Base-by-base conservation (phyloP, 1,284 basidiomycete genomes). In the Ganoderma resinaceum region DNA sequence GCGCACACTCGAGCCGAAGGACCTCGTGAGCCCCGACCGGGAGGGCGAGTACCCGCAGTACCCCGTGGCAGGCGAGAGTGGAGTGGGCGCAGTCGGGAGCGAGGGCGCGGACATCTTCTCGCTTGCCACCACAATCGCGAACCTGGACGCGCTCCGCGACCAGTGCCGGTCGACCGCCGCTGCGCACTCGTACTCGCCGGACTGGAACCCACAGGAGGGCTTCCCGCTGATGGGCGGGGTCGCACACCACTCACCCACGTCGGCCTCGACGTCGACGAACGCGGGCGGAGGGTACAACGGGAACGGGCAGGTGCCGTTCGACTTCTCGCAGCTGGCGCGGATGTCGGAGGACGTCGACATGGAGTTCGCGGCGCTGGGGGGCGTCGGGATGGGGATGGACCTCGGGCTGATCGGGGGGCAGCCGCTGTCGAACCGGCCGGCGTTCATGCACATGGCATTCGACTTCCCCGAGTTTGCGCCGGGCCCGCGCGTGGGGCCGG, bases 1-100 rank as follows among this genome's bases (percentile, higher is more conserved):
- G 38, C 77, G 79, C 37, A 71, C 72, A 18, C 76, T 75, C 40
- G 76, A 78, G 66, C 72, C 70, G 14, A 69, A 74, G 49, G 75
- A 71, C 68, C 71, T 75, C 61, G 67, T 72, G 37, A 68, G 66
- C 20, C 63, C 58, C 4, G 60, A 66, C 11, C 58, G 38, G 31
- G 52, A 62, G n/a, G 20, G n/a, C 18, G 62, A 67, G n/a, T 60
- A 55, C 31, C 61, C 52, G 38, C 37, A 20, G 55, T 31, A 43
- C 38, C 29, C 43, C 16, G 33, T 42, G 57, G 42, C 59, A 38
- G 58, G 61, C 33, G 58, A 62, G 58, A 58, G 57, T 63, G 66
- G 60, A 1, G 37, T 61, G 4, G 42, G 29, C 40, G 55, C 69
- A 11, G 66, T 58, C 9, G 60, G 65, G 57, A 65, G 60, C 61